Evolutionary conservation across 225 moss, liverwort and hornwort genomes (phyloP), one percentile per base, ranked within the genome.

Genomic region (Bryoerythrophyllum caledonicum): DNA sequence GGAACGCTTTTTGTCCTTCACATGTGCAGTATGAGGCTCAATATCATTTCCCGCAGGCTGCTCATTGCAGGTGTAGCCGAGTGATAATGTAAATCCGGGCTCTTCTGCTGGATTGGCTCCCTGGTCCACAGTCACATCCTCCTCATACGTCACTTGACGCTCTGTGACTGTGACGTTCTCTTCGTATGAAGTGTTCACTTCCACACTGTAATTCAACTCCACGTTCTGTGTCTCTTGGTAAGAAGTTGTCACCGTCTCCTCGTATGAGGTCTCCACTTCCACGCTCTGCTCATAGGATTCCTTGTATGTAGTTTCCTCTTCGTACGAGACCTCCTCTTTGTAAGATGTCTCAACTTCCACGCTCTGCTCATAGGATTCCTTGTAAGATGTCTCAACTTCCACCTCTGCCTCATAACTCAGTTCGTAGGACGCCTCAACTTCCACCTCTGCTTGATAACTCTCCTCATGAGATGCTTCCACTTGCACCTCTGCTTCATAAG

Each of bases 161-260:
- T 81, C 81, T 64, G 76, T 62, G 9, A 77, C 72, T 13, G 25
- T 67, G 52, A 30, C 69, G 40, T 41, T 77, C 62, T 81, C 81
- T 51, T 56, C 76, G 27, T 73, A 73, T n/a, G 67, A 73, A 35
- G 61, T 66, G 25, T 60, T 34, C 20, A 67, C 76, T 17, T 61
- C 58, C 8, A 65, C 78, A 55, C 28, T 41, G 9, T 10, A n/a
- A 72, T 72, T 48, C 48, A 19, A 0, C 48, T 49, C 48, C 6
- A 49, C 48, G 1, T 4, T 49, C 7, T 49, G 48, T 17, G 48
- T 49, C 68, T 66, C 79, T 37, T 73, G 12, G 72, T 73, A 68
- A 53, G 80, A 37, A 23, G 56, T 72, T 23, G 62, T 65, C 67
- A 77, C 43, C 49, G 40, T 73, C 60, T 27, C 61, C 46, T 61